These are phyloP conservation scores for Penicillium psychrofluorescens DNA, from an alignment of 495 filamentous ascomycete species.

Conservation along the genomic window DNA sequence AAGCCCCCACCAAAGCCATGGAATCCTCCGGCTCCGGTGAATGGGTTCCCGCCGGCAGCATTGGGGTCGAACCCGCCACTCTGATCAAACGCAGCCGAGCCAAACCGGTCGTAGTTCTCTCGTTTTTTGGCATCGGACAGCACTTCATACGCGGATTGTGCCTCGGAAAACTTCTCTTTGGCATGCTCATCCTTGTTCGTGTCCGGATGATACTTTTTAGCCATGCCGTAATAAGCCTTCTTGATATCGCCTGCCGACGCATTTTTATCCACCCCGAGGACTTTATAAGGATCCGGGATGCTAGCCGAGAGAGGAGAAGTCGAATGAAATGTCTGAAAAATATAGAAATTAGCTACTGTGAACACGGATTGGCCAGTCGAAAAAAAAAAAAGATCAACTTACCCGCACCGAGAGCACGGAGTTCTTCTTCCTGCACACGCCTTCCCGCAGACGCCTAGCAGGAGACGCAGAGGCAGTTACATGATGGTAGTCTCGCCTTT, in stretches of 20 bases:
- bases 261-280: constrained; percentile 73
- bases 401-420: constrained; percentile 20
- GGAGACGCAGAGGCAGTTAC: constrained; percentile 14
- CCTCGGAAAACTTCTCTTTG: constrained; percentile 89
- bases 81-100: constrained; percentile 81
- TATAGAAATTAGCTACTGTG: constrained; percentile 2
- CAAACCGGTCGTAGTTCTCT: constrained; percentile 83
- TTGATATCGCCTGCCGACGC: constrained; percentile 88
- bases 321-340: constrained; percentile 65
- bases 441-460: constrained; percentile 16
- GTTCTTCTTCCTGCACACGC: constrained; percentile 15
- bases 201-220: constrained; percentile 98
- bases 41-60: constrained; percentile 55
- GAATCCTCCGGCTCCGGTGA: constrained; percentile 45
- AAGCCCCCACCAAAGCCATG: constrained; percentile 50
- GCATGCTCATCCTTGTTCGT: constrained; percentile 90
- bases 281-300: constrained; percentile 74
- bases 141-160: constrained; percentile 87
- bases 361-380: not conserved
- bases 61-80: constrained; percentile 63
- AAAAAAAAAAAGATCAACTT: constrained; percentile 9
- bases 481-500: constrained; percentile 22
- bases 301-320: constrained; percentile 54
- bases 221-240: constrained; percentile 94
- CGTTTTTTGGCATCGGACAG: constrained; percentile 87